Evolutionary conservation across 768 basidiomycete species (phyloP).

Genomic region (Tulasnella sp.): DNA sequence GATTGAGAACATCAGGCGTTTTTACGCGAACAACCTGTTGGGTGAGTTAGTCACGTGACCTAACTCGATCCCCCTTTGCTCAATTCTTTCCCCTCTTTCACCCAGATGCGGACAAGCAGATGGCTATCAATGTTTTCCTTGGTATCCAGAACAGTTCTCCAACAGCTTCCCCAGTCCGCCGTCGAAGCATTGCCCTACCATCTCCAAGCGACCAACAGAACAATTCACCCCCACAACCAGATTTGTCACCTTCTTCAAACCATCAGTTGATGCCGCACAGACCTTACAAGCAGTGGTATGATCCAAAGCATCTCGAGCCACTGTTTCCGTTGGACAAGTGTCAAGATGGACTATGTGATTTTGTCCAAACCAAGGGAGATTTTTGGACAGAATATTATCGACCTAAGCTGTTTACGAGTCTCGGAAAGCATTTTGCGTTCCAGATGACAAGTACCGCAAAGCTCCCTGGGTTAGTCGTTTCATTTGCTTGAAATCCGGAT

Average conservation of each 20-base stretch:
- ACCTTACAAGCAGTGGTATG: conserved; percentile 79
- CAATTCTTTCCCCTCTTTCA: neutral
- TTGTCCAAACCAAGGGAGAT: conserved; percentile 32
- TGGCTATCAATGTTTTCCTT: conserved; percentile 94
- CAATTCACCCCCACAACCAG: neutral
- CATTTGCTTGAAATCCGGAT: neutral
- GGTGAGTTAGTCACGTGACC: conserved; percentile 34
- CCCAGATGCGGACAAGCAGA: conserved; percentile 89
- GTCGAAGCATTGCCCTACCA: neutral
- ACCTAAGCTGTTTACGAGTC: conserved; percentile 66
- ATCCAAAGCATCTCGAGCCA: conserved; percentile 51
- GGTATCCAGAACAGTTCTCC: conserved; percentile 34
- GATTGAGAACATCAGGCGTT: conserved; percentile 86
- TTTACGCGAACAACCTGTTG: conserved; percentile 87
- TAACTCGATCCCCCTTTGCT: neutral
- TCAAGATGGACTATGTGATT: conserved; percentile 43
- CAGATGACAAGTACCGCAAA: conserved; percentile 85
- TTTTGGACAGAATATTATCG: conserved; percentile 88
- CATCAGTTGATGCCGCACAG: conserved; percentile 39
- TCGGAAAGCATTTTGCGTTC: conserved; percentile 82
- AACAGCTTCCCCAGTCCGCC: conserved; percentile 1
- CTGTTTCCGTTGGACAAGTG: conserved; percentile 58
- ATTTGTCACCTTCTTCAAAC: neutral
- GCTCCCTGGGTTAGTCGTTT: conserved; percentile 51
- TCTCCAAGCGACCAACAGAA: too few species aligned